Base-by-base conservation (phyloP, 2,329 filamentous ascomycete species). In the Penicillium sp. region DNA sequence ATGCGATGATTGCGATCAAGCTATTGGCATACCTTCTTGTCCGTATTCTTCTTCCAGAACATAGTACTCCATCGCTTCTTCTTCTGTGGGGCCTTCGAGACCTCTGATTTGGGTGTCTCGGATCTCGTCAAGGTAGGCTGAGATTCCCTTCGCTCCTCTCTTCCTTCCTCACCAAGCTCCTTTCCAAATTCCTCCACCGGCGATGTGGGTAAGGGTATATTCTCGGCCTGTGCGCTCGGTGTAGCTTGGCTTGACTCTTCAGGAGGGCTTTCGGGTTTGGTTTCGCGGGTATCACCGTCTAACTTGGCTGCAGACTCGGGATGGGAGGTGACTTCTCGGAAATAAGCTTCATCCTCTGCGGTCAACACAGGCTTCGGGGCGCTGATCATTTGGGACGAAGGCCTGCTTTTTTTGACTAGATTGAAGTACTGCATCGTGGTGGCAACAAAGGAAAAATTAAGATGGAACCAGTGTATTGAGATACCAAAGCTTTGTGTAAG, bases 331-430 rank as follows among this genome's bases (percentile, higher is more conserved):
- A 85, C 78, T 32, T 73, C 72, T 50, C 77, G 74, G 32, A 86
- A 70, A 61, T 86, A 86, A 49, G 77, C 74, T 61, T 86, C 81
- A 57, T 87, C 84, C 63, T 85, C 83, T n/a, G 82, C 77, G 16
- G 81, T 83, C n/a, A 86, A 67, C 2, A 86, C 78, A 66, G 63
- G 78, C 46, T 67, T 69, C 29, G 71, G 71, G 4, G 69, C 57
- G 46, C 64, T 71, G 51, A 66, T 52, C 49, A 63, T 49, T 59
- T 66, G 62, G 54, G 72, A 70, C 14, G 68, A 65, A 42, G 66
- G 72, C 47, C 68, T 66, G 58, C 73, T 76, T 51, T 69, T 65
- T 51, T 72, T 75, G 44, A 78, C 70, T 57, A 73, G 69, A 46
- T 71, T 77, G 51, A 80, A 68, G 57, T 78, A 78, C 58, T 79